phyloP scores from a whole-genome alignment of 305 asterid species.

The Solanum hybrid region DNA sequence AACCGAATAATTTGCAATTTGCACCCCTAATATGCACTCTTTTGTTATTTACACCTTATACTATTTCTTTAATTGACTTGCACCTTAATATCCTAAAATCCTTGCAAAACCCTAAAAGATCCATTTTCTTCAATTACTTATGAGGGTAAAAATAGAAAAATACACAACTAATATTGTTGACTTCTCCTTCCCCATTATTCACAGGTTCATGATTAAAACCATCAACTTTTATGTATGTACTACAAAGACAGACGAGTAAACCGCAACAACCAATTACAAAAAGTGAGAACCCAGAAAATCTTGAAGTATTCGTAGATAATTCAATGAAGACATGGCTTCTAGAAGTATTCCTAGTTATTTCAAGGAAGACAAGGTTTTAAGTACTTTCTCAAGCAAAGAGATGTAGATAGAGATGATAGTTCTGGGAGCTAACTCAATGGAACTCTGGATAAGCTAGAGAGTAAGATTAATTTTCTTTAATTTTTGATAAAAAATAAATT shows the following conservation, averaged over 20 bases:
- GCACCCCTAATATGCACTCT: neutral
- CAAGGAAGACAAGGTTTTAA: neutral
- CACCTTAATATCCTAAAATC: neutral
- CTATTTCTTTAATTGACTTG: neutral
- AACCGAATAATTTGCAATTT: neutral
- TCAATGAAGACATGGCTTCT: neutral
- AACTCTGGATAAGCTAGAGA: neutral
- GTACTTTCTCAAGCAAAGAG: neutral
- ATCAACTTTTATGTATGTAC: neutral
- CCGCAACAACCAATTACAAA: neutral
- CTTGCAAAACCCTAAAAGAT: neutral
- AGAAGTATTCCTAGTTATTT: neutral
- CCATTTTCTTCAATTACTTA: neutral
- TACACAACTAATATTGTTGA: neutral
- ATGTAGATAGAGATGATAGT: neutral
- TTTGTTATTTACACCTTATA: neutral
- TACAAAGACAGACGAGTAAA: neutral
- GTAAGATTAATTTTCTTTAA: neutral
- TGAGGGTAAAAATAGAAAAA: neutral
- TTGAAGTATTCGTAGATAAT: neutral
- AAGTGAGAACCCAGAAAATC: neutral
- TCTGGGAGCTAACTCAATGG: neutral
- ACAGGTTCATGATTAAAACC: neutral
- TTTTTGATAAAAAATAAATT: neutral
- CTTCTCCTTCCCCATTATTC: neutral